These are phyloP conservation scores for Capsella bursapastoris DNA, from an alignment of 345 rosid genomes.

Conservation along the genomic window DNA sequence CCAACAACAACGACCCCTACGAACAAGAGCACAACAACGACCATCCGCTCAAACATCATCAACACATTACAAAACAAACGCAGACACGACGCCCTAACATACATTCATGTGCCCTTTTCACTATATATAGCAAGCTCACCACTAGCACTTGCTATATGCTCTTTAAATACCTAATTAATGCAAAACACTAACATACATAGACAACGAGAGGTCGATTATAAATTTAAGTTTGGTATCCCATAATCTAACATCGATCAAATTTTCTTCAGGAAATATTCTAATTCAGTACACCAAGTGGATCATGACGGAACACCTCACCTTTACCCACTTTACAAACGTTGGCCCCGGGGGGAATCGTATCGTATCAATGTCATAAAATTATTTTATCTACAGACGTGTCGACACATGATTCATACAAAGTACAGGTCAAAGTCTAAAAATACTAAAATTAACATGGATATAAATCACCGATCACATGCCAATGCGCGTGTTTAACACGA, in stretches of 20 bases:
- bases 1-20: too few species aligned
- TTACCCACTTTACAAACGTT: conserved; percentile 19
- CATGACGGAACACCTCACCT: conserved; percentile 29
- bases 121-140: too few species aligned
- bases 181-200: not conserved
- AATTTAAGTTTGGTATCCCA: not conserved
- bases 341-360: not conserved
- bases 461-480: not conserved
- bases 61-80: too few species aligned
- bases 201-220: conserved; percentile 1
- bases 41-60: too few species aligned
- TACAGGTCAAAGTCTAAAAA: conserved; percentile 14
- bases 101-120: too few species aligned
- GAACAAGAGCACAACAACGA: too few species aligned
- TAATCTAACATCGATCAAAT: too few species aligned
- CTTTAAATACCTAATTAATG: not conserved
- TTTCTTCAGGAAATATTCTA: not conserved
- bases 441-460: not conserved
- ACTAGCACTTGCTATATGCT: not conserved
- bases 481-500: conserved; percentile 6
- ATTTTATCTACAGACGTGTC: conserved; percentile 8
- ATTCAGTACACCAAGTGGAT: conserved; percentile 7
- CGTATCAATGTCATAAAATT: conserved; percentile 1
- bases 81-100: too few species aligned
- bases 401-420: not conserved